Evolutionary conservation across 2,329 filamentous ascomycete genomes (phyloP), one percentile per base, ranked within the genome.

Genomic region (Malbranchea zuffiana): DNA sequence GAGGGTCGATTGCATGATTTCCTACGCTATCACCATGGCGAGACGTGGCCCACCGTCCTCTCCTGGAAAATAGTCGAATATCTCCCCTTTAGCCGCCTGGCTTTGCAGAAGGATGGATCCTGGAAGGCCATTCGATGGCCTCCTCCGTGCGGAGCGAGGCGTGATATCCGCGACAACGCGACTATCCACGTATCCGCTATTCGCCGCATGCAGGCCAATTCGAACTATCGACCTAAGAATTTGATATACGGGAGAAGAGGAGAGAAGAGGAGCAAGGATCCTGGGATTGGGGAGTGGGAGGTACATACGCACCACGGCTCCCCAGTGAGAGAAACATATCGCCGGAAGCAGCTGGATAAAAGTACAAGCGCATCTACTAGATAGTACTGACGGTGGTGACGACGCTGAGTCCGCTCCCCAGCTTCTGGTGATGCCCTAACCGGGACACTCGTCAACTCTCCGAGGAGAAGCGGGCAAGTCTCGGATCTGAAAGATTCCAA

Each of bases 51-150:
- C 3, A 67, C 72, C 0, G 76, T 81, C 1, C 45, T 76, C 0
- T 68, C 66, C 1, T 85, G 81, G 80, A 78, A 74, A 31, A 50
- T 81, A 11, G 80, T 85, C 79, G 81, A 86, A 50, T 83, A 78
- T 49, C 61, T 85, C 12, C 81, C 81, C 0, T 82, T 86, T 57
- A 69, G 78, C 1, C 65, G 81, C 21, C 83, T 86, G 78, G 81
- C 85, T 45, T 61, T 85, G 3, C 72, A 74, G 42, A 39, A 63
- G 0, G 45, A 52, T 32, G 48, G 47, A 30, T 41, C 40, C 3
- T 86, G 82, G 82, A 75, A 73, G 55, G 75, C 78, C 0, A 84
- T 86, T 45, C 65, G 74, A 4, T 85, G 80, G 78, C 82, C 82
- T 0, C 61, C 84, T 3, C 81, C 81, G 0, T 70, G 74, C 6